Base-by-base conservation (phyloP, 2,329 filamentous ascomycete species). In the Cytospora schulzeri region DNA sequence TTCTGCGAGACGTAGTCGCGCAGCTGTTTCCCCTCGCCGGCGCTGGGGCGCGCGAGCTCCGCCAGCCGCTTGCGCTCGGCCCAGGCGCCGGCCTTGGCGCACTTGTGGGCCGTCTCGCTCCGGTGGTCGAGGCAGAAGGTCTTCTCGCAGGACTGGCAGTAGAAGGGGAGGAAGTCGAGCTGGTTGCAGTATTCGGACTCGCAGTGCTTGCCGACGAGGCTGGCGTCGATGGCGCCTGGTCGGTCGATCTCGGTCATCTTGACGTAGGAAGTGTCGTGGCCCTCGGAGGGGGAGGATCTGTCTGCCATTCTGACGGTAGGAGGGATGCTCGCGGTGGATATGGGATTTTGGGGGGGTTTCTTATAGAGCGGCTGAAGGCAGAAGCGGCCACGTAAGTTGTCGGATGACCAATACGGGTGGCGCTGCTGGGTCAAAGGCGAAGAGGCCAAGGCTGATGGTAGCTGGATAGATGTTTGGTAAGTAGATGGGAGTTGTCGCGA, bases 101-200 rank as follows among this genome's bases (percentile, higher is more conserved):
- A 90, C 73, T 87, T 85, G 79, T 99, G 96, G 0, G 91, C 80
- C 24, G 87, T 85, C 80, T 98, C 94, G 72, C 88, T 90, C 62
- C 94, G 91, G 82, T 99, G 95, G 74, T 98, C 94, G 69, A 96
- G 90, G 76, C 96, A 99, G 80, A 88, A 99, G 19, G 90, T 94
- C 65, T 86, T 85, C 68, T 76, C 85, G 79, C 95, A 99, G 70
- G 91, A 95, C 75, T 96, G 91, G 80, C 95, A 99, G 73, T 88
- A 85, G 77, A 98, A 98, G 4, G 95, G 95, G 5, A 99, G 87
- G 77, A 99, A 98, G 78, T 98, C 95, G 66, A 98, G 91, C 74
- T 95, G 91, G 75, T 93, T 90, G 83, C 95, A 99, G 82, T 92
- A 96, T 69, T 90, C 82, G 78, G 91, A 89, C 76, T 97, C 88